These are phyloP conservation scores for barrel medic (Medicago truncatula) DNA, from an alignment of 306 rosid species.

Conservation along the genomic window DNA sequence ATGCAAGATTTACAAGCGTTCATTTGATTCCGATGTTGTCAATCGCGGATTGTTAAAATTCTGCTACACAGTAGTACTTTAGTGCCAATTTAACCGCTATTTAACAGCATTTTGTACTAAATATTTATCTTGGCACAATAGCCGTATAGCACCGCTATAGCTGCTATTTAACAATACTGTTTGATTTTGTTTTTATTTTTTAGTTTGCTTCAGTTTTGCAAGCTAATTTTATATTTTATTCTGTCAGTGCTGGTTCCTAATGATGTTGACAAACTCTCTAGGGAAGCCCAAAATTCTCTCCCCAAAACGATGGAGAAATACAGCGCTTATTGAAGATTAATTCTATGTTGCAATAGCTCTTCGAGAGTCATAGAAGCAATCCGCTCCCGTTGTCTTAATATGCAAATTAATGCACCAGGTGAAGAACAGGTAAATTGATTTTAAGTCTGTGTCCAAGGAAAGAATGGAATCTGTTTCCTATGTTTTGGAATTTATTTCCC, in stretches of 20 bases:
- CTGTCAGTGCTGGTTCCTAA: constrained; percentile 82
- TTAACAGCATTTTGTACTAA: too few relatives aligned
- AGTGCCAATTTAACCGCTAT: too few relatives aligned
- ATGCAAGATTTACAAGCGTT: neutral
- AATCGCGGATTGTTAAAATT: too few relatives aligned
- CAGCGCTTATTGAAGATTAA: constrained; percentile 86
- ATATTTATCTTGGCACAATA: too few relatives aligned
- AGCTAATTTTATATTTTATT: constrained; percentile 40
- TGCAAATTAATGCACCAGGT: constrained; percentile 84
- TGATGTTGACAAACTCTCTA: constrained; percentile 93
- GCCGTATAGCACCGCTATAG: too few relatives aligned
- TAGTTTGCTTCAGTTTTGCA: neutral
- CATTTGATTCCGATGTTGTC: too few relatives aligned
- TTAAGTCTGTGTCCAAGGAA: neutral
- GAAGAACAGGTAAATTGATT: constrained; percentile 72
- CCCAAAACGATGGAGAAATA: constrained; percentile 97
- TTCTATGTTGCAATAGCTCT: constrained; percentile 94
- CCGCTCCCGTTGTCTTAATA: constrained; percentile 92
- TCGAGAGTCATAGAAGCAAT: constrained; percentile 97
- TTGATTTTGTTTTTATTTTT: neutral
- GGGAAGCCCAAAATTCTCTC: constrained; percentile 96
- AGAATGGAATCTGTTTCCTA: neutral
- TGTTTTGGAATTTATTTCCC: neutral
- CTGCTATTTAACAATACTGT: too few relatives aligned
- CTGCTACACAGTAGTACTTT: too few relatives aligned